Percentiles rank a stretch among this genome's conserved stretches.
Evolutionary conservation across 2,329 filamentous ascomycete species (phyloP).

Genomic region (Diaporthe sp.): DNA sequence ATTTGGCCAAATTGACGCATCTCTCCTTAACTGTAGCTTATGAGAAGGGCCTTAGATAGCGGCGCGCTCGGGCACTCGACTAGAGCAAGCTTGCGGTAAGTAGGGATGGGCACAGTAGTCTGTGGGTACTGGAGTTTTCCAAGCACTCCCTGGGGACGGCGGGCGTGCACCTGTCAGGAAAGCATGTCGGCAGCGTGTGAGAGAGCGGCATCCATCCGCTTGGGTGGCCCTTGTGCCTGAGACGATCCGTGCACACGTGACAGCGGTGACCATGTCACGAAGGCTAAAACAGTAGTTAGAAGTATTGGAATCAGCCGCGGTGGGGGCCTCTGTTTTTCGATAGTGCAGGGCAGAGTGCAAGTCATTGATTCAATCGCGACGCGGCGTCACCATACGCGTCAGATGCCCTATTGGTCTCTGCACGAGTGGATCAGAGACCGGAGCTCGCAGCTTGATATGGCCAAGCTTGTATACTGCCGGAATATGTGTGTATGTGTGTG

Average conservation of each 20-base stretch:
- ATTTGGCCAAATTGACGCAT: background rate
- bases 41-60: background rate
- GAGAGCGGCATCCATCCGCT: constrained; percentile 6
- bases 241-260: constrained; percentile 14
- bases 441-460: constrained; percentile 17
- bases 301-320: background rate
- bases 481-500: background rate
- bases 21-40: background rate
- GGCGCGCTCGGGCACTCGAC: constrained; percentile 13
- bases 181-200: constrained; percentile 10
- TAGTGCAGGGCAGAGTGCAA: constrained; percentile 5
- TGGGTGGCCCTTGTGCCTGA: constrained; percentile 22
- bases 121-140: background rate
- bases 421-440: background rate
- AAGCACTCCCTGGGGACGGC: background rate
- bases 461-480: constrained; percentile 14
- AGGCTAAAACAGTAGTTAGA: background rate
- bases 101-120: background rate
- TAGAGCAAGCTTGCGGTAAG: background rate
- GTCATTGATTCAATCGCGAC: constrained; percentile 14
- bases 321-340: background rate
- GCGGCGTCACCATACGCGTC: constrained; percentile 23
- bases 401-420: background rate
- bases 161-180: constrained; percentile 20
- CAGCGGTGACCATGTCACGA: constrained; percentile 10